Evolutionary conservation across 495 filamentous ascomycete species (phyloP).

Genomic region (Lasiosphaeria miniovina): DNA sequence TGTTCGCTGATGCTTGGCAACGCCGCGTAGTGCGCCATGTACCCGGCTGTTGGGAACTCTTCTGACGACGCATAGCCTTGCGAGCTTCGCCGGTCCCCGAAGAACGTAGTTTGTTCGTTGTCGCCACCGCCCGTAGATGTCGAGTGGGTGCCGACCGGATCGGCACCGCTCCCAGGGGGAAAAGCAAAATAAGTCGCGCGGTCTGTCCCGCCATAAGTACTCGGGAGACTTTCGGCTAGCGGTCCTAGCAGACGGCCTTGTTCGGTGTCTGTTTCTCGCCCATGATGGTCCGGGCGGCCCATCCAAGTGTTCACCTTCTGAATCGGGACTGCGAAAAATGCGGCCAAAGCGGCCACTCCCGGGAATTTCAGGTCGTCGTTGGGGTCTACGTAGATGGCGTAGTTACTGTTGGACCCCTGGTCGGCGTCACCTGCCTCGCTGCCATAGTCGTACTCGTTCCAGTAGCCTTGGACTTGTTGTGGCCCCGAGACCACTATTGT

Average conservation of each 20-base stretch:
- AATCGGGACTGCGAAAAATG: conserved; percentile 42
- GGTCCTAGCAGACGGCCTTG: conserved; percentile 30
- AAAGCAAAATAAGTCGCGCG: conserved; percentile 22
- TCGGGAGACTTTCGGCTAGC: neutral
- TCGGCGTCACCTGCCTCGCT: conserved; percentile 52
- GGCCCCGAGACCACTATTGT: conserved; percentile 18
- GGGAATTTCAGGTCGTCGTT: conserved; percentile 47
- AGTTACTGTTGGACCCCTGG: conserved; percentile 36
- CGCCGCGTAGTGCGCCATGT: conserved; percentile 41
- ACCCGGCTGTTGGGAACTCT: conserved; percentile 37
- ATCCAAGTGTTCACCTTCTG: conserved; percentile 45
- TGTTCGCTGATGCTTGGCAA: conserved; percentile 44
- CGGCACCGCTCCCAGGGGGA: conserved; percentile 6
- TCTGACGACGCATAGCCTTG: conserved; percentile 28
- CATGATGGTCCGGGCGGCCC: conserved; percentile 12
- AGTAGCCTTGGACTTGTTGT: conserved; percentile 41
- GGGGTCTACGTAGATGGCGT: conserved; percentile 57
- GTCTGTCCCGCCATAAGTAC: conserved; percentile 12
- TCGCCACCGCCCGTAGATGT: conserved; percentile 30
- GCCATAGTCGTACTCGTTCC: conserved; percentile 66
- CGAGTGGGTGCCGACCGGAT: conserved; percentile 12
- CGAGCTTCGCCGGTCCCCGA: conserved; percentile 21
- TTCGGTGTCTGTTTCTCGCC: neutral
- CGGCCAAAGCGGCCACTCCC: conserved; percentile 41
- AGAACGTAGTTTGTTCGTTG: conserved; percentile 13